phyloP scores from a whole-genome alignment of 805 yeast species.

The Hanseniaspora lindneri region DNA sequence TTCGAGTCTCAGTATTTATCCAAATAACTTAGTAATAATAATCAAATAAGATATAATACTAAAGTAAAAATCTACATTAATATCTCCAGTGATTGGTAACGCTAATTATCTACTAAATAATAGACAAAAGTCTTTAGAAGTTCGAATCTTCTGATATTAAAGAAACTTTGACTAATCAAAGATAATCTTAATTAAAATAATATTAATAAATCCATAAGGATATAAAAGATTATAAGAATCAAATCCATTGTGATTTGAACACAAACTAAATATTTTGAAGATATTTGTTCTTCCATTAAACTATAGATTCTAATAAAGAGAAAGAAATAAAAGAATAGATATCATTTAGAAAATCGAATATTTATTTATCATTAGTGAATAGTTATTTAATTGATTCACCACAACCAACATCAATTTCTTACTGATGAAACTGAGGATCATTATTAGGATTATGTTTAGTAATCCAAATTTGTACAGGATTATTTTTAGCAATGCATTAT shows the following conservation, averaged over 20 bases:
- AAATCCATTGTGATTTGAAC: constrained; percentile 1
- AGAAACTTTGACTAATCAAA: neutral
- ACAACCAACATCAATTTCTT: constrained; percentile 4
- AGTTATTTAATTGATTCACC: constrained; percentile 13
- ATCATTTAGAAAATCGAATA: constrained; percentile 14
- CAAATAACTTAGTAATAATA: neutral
- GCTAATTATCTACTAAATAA: constrained; percentile 1
- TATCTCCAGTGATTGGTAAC: constrained; percentile 1
- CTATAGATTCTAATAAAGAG: neutral
- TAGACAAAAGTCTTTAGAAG: neutral
- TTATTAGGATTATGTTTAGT: constrained; percentile 14
- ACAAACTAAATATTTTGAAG: constrained; percentile 1
- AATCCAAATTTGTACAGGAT: constrained; percentile 17
- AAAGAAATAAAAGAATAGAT: constrained; percentile 1
- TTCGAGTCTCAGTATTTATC: neutral
- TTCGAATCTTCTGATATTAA: constrained; percentile 1
- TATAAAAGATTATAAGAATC: neutral
- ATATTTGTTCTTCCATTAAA: constrained; percentile 1
- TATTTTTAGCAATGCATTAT: constrained; percentile 15
- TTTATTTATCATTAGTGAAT: constrained; percentile 15
- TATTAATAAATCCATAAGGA: too few species aligned
- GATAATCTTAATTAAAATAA: too few species aligned
- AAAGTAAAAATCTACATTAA: neutral
- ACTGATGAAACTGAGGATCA: constrained; percentile 12
- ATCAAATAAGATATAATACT: too few species aligned